These are phyloP conservation scores for Stentor roeselii DNA, from an alignment of 73 alveolate species.

Conservation along the genomic window DNA sequence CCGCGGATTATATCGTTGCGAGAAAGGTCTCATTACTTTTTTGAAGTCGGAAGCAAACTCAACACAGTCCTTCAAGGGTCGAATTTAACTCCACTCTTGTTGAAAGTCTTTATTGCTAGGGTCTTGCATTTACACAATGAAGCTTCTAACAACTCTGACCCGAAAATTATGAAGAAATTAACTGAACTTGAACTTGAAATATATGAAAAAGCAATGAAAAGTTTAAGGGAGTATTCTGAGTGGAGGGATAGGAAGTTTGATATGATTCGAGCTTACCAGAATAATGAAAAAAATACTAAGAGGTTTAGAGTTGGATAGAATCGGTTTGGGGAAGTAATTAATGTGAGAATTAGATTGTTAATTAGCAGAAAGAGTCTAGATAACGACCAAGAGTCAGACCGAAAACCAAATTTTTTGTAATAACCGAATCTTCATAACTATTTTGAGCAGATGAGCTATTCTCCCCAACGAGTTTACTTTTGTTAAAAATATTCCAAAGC, in stretches of 20 bases:
- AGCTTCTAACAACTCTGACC: background rate
- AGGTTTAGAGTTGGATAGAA: no score
- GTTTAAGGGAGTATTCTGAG: background rate
- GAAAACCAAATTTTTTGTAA: background rate
- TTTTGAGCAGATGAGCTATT: background rate
- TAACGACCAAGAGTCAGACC: background rate
- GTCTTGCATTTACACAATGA: background rate
- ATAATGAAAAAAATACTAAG: background rate
- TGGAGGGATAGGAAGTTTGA: constrained; percentile 24
- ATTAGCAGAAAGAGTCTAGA: no score
- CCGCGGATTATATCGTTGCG: constrained; percentile 2
- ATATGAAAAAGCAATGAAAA: constrained; percentile 22
- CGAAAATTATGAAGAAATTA: constrained; percentile 4
- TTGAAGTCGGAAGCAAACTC: constrained; percentile 19
- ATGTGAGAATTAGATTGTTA: no score
- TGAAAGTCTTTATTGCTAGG: background rate
- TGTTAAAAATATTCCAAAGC: background rate
- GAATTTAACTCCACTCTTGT: background rate
- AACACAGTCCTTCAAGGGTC: background rate
- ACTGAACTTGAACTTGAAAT: constrained; percentile 18
- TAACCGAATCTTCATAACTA: background rate
- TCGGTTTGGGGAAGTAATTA: no score
- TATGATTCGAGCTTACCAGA: background rate
- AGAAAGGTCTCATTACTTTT: constrained; percentile 5
- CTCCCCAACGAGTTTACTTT: background rate